Evolutionary conservation across 495 filamentous ascomycete species (phyloP).

Genomic region (Sphaerosporella brunnea): DNA sequence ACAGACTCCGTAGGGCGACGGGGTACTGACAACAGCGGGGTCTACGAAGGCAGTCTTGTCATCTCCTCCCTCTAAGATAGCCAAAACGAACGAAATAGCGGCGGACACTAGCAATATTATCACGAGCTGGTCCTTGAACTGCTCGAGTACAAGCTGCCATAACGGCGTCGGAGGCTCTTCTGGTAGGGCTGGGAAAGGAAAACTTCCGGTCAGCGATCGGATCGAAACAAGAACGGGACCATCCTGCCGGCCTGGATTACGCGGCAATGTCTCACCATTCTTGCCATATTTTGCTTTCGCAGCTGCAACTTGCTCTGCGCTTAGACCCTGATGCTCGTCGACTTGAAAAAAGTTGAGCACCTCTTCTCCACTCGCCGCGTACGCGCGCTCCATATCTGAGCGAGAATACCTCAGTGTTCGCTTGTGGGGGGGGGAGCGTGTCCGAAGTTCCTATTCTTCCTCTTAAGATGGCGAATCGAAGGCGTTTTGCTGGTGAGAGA

Average conservation of each 20-base stretch:
- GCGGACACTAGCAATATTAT: constrained; percentile 88
- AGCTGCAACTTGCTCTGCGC: constrained; percentile 45
- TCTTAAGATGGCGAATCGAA: neutral
- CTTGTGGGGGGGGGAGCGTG: constrained; percentile 14
- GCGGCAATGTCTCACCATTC: constrained; percentile 59
- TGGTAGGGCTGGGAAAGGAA: constrained; percentile 48
- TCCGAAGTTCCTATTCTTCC: neutral
- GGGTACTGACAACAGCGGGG: constrained; percentile 61
- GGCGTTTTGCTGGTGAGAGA: neutral
- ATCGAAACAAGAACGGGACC: constrained; percentile 5
- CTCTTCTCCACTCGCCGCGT: constrained; percentile 46
- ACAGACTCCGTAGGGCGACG: neutral
- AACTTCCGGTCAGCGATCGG: constrained; percentile 14
- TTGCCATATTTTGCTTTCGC: constrained; percentile 53
- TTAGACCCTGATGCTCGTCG: constrained; percentile 47
- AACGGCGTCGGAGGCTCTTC: constrained; percentile 95
- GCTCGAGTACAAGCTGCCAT: constrained; percentile 90
- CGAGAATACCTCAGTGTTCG: constrained; percentile 52
- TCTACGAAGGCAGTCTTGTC: constrained; percentile 99
- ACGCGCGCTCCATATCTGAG: constrained; percentile 61
- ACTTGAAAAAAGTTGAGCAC: constrained; percentile 57
- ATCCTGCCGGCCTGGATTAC: neutral
- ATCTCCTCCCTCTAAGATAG: constrained; percentile 80
- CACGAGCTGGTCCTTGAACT: constrained; percentile 98
- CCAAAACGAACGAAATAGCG: constrained; percentile 82